Evolutionary conservation across 2,329 filamentous ascomycete species (phyloP).

Genomic region (Polytolypa hystricis): DNA sequence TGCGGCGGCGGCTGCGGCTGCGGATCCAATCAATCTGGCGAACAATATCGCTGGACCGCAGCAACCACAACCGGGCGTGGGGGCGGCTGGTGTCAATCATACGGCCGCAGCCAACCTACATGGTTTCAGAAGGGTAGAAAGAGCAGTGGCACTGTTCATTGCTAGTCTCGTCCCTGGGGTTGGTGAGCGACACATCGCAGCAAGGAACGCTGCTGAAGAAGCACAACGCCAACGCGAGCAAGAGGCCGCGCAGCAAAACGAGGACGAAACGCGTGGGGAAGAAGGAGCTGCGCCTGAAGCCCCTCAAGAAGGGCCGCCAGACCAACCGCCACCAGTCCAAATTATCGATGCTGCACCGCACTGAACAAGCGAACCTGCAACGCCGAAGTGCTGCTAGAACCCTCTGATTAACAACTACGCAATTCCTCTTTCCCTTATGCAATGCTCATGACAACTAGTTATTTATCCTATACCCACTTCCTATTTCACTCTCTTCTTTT

Average conservation of each 20-base stretch:
- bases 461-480: no score
- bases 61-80: neutral
- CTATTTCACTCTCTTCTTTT: no score
- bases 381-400: no score
- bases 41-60: neutral
- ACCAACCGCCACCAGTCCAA: no score
- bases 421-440: no score
- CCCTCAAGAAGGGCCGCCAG: neutral
- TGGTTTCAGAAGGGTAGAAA: constrained; percentile 29
- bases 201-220: constrained; percentile 41
- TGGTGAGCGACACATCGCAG: constrained; percentile 49
- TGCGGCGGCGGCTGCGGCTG: neutral
- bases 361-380: no score
- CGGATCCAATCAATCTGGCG: neutral
- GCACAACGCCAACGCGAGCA: constrained; percentile 12
- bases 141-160: constrained; percentile 50
- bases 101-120: constrained; percentile 5
- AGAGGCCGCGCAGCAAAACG: constrained; percentile 5
- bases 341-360: no score
- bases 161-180: constrained; percentile 52
- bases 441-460: no score
- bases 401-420: no score
- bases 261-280: constrained; percentile 5
- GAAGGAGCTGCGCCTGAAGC: neutral
- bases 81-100: neutral